Percentiles rank a stretch among this genome's conserved stretches.
Conservation (phyloP, 176 grass and related monocot species). For the Rhynchospora pubera region DNA sequence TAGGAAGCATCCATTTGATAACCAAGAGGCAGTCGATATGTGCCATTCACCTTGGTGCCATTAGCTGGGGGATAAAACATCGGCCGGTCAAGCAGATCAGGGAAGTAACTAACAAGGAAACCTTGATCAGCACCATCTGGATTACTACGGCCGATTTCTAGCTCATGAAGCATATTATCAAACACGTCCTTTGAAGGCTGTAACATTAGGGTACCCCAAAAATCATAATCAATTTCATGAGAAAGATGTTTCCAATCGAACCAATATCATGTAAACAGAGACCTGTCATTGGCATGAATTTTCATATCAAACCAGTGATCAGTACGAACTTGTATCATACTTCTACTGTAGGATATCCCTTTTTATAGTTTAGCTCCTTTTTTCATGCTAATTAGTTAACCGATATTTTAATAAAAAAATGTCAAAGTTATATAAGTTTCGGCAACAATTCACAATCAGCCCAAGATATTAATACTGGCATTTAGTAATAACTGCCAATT, state of each 20-base stretch:
- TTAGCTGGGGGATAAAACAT: constrained; percentile 86
- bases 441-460: neutral
- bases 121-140: constrained; percentile 91
- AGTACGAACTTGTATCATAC: neutral
- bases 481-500: neutral
- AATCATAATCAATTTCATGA: constrained; percentile 17
- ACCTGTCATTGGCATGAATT: neutral
- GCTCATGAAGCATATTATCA: constrained; percentile 81
- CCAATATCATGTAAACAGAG: neutral
- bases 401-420: neutral
- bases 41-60: constrained; percentile 75
- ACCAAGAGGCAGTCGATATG: constrained; percentile 83
- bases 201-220: constrained; percentile 9
- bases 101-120: constrained; percentile 76
- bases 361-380: neutral
- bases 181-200: constrained; percentile 96
- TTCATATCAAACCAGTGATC: neutral
- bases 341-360: neutral
- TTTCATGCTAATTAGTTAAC: neutral
- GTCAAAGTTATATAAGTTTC: neutral
- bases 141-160: constrained; percentile 56
- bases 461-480: neutral
- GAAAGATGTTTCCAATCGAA: neutral
- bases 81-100: constrained; percentile 74
- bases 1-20: constrained; percentile 99